Evolutionary conservation across 2,329 filamentous ascomycete genomes (phyloP), one percentile per base, ranked within the genome.

Genomic region (Aspergillus latus): DNA sequence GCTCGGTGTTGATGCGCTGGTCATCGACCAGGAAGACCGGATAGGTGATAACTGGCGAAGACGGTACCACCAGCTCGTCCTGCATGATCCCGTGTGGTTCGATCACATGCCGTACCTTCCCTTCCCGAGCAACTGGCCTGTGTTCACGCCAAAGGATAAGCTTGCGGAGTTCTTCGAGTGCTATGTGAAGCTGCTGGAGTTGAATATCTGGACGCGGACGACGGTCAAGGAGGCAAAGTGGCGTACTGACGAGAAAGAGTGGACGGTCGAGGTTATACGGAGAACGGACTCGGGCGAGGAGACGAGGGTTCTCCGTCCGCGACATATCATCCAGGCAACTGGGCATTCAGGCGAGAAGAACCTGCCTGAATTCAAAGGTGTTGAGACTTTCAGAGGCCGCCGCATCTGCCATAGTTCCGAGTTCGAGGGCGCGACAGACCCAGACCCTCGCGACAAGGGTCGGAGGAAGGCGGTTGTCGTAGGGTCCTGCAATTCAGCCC

Each of bases 111-210:
- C 87, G 0, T 89, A 88, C 66, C 62, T 90, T 3, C 73, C 75
- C 0, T 90, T 89, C 66, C 87, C 87, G 0, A 66, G 78, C 0
- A 79, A 80, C 51, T 90, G 87, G 87, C 87, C 87, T 3, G 74
- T 87, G n/a, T 90, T 88, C 68, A 88, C 86, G 0, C 85, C 86
- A 4, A 89, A 89, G 66, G 86, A 89, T 68, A 89, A 89, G 65
- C 74, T 89, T 0, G 87, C 79, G 1, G 84, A 88, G 43, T 90
- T 84, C 72, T 85, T 89, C 58, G 86, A 88, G 61, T 74, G 80
- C 0, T 89, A 90, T 61, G 86, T 81, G 0, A 80, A 75, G 4
- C 70, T 84, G 0, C 76, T 89, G n/a, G 87, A 90, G 62, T 78
- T 90, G 40, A 87, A 89, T 59, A 80, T 88, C 28, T 89, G 86